Base-by-base conservation (phyloP, 306 rosid species). In the Amphicarpaea edgeworthii region DNA sequence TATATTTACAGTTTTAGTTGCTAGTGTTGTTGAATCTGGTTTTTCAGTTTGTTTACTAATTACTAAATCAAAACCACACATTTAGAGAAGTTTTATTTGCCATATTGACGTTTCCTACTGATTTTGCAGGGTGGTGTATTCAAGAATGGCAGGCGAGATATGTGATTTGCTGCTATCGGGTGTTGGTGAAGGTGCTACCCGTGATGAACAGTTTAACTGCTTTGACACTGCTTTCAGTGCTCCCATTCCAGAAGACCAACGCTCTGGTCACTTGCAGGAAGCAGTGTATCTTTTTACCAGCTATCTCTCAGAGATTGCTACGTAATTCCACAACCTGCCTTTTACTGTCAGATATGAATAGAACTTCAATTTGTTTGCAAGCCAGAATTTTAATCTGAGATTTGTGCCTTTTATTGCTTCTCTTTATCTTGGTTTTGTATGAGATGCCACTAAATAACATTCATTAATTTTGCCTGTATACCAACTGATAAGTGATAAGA, bases 71-170 rank as follows among this genome's bases (percentile, higher is more conserved):
- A 77, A 77, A 66, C 9, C 17, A 11, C 70, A 30, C 43, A 68
- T 60, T 43, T 38, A 8, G 11, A 32, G 21, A 50, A 20, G 11
- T 63, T 68, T 50, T 55, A 45, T 55, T 71, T 73, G 78, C 80
- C 73, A 12, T 34, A 38, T 64, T 81, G 46, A 70, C 51, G 26
- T 53, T 70, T 50, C 6, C 57, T 21, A 45, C 70, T 69, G 54
- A 72, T 46, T 70, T 26, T 81, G 77, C 87, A 95, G 98, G 76
- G 87, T 89, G 71, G 96, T 72, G 40, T 92, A 85, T 86, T 92
- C 97, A n/a, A 92, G 88, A 87, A 95, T 95, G 97, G 95, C 88
- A 0, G 82, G 92, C 45, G 92, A 92, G 84, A 84, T 92, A 62
- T 80, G 93, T 78, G 82, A 86, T 41, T 73, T 89, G 82, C 91